Percentiles rank a stretch among this genome's conserved stretches.
phyloP scores from a whole-genome alignment of 2,329 filamentous ascomycete genomes.

The Diaporthe nobilis region DNA sequence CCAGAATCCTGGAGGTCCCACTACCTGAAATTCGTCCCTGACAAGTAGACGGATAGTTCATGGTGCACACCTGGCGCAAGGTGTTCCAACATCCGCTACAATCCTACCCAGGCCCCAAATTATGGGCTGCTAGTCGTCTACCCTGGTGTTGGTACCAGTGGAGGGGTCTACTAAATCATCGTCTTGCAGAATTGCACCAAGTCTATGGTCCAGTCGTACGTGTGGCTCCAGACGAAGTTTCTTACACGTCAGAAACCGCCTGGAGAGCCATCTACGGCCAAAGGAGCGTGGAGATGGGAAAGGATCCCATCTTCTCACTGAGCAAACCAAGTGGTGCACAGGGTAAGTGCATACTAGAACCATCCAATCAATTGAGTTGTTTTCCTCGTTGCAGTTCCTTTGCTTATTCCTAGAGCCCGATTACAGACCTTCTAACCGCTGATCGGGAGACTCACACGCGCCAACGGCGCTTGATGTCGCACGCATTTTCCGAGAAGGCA shows the following conservation, averaged over 20 bases:
- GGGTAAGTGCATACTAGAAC: background rate
- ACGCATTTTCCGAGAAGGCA: slow-evolving; percentile 9
- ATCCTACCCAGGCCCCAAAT: background rate
- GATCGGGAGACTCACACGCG: slow-evolving; percentile 9
- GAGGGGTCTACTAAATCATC: slow-evolving; percentile 11
- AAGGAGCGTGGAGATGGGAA: background rate
- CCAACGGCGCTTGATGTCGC: background rate
- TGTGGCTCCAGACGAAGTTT: background rate
- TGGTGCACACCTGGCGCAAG: background rate
- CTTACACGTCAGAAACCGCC: slow-evolving; percentile 8
- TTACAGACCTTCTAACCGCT: background rate
- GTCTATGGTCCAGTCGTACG: background rate
- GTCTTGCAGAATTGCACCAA: background rate
- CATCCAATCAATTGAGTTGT: fast-evolving
- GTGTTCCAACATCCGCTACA: background rate
- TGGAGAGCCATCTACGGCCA: slow-evolving; percentile 20
- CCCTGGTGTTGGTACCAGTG: slow-evolving; percentile 20
- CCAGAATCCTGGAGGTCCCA: background rate
- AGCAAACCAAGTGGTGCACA: slow-evolving; percentile 3
- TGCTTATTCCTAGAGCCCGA: background rate
- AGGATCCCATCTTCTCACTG: background rate
- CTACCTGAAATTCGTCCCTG: background rate
- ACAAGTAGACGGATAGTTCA: background rate
- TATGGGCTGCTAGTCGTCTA: slow-evolving; percentile 3
- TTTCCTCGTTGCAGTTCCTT: background rate